phyloP scores from a whole-genome alignment of 176 grass and related monocot species.

The Avena eriantha region DNA sequence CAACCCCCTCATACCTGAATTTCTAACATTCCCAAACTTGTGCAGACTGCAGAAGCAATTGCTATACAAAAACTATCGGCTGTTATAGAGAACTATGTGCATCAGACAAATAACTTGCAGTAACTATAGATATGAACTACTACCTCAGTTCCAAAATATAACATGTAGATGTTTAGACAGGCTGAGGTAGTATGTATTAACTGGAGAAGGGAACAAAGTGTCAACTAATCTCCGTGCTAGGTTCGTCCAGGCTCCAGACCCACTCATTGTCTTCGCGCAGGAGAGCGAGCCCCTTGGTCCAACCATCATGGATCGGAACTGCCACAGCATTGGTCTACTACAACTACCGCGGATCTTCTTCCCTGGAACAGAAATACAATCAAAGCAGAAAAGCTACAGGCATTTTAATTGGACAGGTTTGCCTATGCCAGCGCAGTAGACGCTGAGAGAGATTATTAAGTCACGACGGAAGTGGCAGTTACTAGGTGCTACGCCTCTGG shows the following conservation, averaged over 20 bases:
- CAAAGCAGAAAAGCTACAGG: constrained; percentile 3
- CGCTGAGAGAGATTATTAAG: constrained; percentile 17
- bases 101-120: constrained; percentile 23
- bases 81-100: not conserved
- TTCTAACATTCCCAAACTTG: constrained; percentile 1
- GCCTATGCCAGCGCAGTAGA: not conserved
- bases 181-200: not conserved
- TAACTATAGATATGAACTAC: not conserved
- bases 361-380: not conserved
- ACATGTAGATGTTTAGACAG: too few relatives aligned
- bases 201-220: not conserved
- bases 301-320: not conserved
- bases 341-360: not conserved
- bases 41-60: not conserved
- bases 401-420: constrained; percentile 14
- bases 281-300: not conserved
- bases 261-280: not conserved
- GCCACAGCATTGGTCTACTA: not conserved
- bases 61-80: not conserved
- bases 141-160: too few relatives aligned
- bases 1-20: not conserved
- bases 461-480: not conserved
- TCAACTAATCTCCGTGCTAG: constrained; percentile 1
- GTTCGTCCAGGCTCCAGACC: not conserved
- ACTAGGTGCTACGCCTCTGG: not conserved